Base-by-base conservation (phyloP, 1,284 basidiomycete genomes). In the Ustilago trichophora region DNA sequence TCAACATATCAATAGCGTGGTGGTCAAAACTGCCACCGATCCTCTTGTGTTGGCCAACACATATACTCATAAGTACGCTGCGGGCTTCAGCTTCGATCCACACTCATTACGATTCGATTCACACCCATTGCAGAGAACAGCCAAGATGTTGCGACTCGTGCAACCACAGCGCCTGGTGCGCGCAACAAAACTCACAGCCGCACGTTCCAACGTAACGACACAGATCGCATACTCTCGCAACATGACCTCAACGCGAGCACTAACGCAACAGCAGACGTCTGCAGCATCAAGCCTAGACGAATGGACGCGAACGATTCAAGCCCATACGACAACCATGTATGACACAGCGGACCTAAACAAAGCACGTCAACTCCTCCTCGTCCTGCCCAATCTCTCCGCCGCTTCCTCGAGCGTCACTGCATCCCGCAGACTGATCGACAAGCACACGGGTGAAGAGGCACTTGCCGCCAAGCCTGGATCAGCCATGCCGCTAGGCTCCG, bases 321-420 rank as follows among this genome's bases (percentile, higher is more conserved):
- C 54, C 2, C 51, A 51, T n/a, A 35, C 24, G 1, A 54, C 8
- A 6, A 58, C 42, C n/a, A 49, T 62, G 65, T 47, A 54, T 22
- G 65, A 68, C 32, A 51, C 50, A 3, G 54, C 65, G 0, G 65
- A 68, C 22, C 50, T 68, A 26, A 68, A 68, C 54, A 62, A 63
- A n/a, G 54, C 58, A 6, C 50, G 65, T 9, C 65, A 68, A 29
- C 43, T 68, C 3, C 35, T 60, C 16, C 65, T 68, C 7, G 54
- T 62, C 4, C 37, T 68, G 5, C 65, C 65, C 22, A 45, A 63
- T 10, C 41, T 60, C 6, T 21, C 46, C 3, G 2, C 22, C 2
- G 6, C 53, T 8, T 27, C 50, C 3, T 31, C 48, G 0, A 27
- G 19, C 12, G 27, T 48, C 18, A 53, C 44, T 3, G 35, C 44